Evolutionary conservation across 139 green algal genomes (phyloP).

Genomic region (Chlorella sorokiniana): DNA sequence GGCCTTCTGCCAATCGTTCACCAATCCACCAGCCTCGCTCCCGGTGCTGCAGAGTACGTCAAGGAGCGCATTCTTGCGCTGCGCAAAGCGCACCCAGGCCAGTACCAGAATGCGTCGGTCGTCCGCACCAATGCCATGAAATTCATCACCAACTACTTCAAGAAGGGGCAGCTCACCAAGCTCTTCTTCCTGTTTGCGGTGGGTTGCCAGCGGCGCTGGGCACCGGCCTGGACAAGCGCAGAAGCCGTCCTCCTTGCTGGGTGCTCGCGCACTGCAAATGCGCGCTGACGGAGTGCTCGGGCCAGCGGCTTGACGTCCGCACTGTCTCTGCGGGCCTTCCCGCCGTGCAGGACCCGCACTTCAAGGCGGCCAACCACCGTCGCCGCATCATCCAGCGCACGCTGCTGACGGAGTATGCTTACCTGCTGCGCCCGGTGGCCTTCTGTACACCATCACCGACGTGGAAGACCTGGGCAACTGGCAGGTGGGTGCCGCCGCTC

Average conservation of each 20-base stretch:
- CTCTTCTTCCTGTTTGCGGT: slow-evolving; percentile 99
- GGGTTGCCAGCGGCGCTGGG: slow-evolving; percentile 16
- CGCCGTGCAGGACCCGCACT: slow-evolving; percentile 80
- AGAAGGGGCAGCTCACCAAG: slow-evolving; percentile 93
- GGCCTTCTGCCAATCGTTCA: not conserved
- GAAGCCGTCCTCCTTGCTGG: too few species aligned
- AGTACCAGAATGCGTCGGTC: slow-evolving; percentile 77
- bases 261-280: too few species aligned
- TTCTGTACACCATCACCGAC: slow-evolving; percentile 93
- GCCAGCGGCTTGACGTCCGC: too few species aligned
- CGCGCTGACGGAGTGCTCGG: too few species aligned
- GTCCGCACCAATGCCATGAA: slow-evolving; percentile 96
- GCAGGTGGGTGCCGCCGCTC: slow-evolving; percentile 55
- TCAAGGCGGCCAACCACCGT: slow-evolving; percentile 81
- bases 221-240: not conserved
- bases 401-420: slow-evolving; percentile 95
- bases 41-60: slow-evolving; percentile 79
- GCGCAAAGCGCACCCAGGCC: slow-evolving; percentile 63
- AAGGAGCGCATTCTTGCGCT: slow-evolving; percentile 83
- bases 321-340: too few species aligned
- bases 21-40: not conserved
- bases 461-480: slow-evolving; percentile 87
- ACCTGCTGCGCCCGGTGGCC: slow-evolving; percentile 80
- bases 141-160: slow-evolving; percentile 94
- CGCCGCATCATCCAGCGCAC: slow-evolving; percentile 90